Base-by-base conservation (phyloP, 768 basidiomycete species). In the Lactarius vividus region DNA sequence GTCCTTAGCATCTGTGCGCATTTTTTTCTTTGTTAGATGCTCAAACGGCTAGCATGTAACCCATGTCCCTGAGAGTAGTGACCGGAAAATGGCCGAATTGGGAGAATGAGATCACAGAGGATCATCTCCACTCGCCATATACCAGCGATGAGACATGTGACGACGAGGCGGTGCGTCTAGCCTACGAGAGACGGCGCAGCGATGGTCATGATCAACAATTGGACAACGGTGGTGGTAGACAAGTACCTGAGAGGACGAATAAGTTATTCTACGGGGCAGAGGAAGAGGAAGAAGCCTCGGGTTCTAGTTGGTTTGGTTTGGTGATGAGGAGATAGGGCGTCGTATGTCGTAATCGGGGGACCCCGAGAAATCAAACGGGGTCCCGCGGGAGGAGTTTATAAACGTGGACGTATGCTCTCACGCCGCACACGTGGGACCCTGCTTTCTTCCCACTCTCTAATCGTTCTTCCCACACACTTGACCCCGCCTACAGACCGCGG, bases 401-500 rank as follows among this genome's bases (percentile, higher is more conserved):
- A 74, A 70, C 72, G 70, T 70, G 64, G 72, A 62, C 66, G 66
- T 63, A 63, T 31, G 62, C 69, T 71, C 70, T 69, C 66, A 72
- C 66, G 66, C 65, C 61, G 53, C 54, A 69, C 70, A 73, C 75
- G 73, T 74, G 74, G 73, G 74, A 69, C 69, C 58, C 28, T 39
- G 62, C 71, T 67, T 80, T 81, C 79, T 81, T 81, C 80, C 80
- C 80, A 81, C 79, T 74, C 75, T 72, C 74, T 73, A 73, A 72
- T 77, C 77, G 73, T 73, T 74, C 75, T 81, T 81, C 80, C 80
- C 80, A 81, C 80, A 81, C 78, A 76, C 73, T 74, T 55, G 42
- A 46, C 42, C 61, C 46, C 55, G 61, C 66, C 54, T 62, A 52
- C 73, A 75, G 74, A 73, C 74, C 74, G 72, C 78, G 75, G 78